Evolutionary conservation across 140 eudicot genomes (phyloP).

Genomic region (Flaveria floridana): DNA sequence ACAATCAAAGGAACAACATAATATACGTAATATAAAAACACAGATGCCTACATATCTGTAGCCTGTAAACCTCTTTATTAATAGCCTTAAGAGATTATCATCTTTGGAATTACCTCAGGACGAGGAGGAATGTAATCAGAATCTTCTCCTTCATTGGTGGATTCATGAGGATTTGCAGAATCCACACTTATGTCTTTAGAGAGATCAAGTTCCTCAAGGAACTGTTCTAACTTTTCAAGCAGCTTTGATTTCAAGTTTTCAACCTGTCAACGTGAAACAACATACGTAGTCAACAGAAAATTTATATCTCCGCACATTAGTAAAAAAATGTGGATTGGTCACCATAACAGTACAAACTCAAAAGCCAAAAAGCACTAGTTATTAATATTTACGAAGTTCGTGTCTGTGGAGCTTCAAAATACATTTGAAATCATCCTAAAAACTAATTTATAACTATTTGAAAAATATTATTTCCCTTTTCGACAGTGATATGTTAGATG

Average conservation of each 20-base stretch:
- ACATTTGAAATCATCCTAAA: not conserved
- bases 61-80: conserved; percentile 3
- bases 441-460: conserved; percentile 20
- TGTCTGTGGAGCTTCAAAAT: conserved; percentile 16
- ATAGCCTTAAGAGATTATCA: conserved; percentile 13
- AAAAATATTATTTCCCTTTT: not conserved
- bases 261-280: conserved; percentile 51
- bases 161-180: conserved; percentile 41
- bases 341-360: conserved; percentile 1
- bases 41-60: conserved; percentile 2
- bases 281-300: conserved; percentile 11
- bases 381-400: conserved; percentile 1
- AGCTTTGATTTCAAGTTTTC: conserved; percentile 72
- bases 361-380: conserved; percentile 12
- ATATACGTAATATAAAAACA: conserved; percentile 10
- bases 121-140: conserved; percentile 39
- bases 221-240: conserved; percentile 86
- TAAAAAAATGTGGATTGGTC: conserved; percentile 1
- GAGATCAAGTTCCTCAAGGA: conserved; percentile 71
- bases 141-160: conserved; percentile 46
- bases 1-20: conserved; percentile 10
- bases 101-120: conserved; percentile 32
- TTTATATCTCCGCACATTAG: not conserved
- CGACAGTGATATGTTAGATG: not conserved
- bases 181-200: conserved; percentile 42